phyloP scores from a whole-genome alignment of 192 early-diverging fungal genomes.

The Gaertneriomyces semiglobifer region DNA sequence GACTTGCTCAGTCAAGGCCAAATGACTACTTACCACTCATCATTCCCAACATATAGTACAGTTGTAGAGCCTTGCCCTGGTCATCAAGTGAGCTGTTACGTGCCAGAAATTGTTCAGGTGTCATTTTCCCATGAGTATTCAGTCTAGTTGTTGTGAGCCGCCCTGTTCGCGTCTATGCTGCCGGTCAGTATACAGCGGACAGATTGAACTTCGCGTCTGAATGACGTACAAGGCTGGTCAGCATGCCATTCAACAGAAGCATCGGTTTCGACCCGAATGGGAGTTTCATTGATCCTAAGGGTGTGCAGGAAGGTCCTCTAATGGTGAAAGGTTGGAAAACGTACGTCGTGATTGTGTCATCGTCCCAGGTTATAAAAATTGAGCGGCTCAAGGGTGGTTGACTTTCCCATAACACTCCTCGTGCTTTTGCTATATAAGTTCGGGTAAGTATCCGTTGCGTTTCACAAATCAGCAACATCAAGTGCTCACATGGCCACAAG shows the following conservation, averaged over 20 bases:
- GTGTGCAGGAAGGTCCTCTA: slow-evolving; percentile 38
- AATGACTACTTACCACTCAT: slow-evolving; percentile 32
- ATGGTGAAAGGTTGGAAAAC: slow-evolving; percentile 40
- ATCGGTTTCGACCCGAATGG: slow-evolving; percentile 50
- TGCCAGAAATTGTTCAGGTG: slow-evolving; percentile 21
- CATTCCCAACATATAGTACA: slow-evolving; percentile 43
- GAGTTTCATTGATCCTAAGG: slow-evolving; percentile 43
- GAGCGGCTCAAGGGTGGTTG: slow-evolving; percentile 12
- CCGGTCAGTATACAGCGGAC: neutral
- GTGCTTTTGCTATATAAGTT: slow-evolving; percentile 30
- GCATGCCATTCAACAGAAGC: slow-evolving; percentile 30
- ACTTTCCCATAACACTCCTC: slow-evolving; percentile 49
- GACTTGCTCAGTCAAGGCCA: neutral
- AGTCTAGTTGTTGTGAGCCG: slow-evolving; percentile 36
- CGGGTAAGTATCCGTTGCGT: neutral
- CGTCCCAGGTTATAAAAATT: slow-evolving; percentile 48
- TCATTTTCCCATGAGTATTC: slow-evolving; percentile 36
- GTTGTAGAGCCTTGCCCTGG: slow-evolving; percentile 41
- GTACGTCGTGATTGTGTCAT: slow-evolving; percentile 43
- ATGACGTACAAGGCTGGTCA: slow-evolving; percentile 47
- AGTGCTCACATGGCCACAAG: slow-evolving; percentile 32
- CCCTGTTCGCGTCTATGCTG: slow-evolving; percentile 38
- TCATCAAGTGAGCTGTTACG: slow-evolving; percentile 39
- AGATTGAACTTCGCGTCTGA: neutral
- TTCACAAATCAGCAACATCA: neutral